phyloP scores from a whole-genome alignment of 768 basidiomycete genomes.

The Cystobasidium onofrii region DNA sequence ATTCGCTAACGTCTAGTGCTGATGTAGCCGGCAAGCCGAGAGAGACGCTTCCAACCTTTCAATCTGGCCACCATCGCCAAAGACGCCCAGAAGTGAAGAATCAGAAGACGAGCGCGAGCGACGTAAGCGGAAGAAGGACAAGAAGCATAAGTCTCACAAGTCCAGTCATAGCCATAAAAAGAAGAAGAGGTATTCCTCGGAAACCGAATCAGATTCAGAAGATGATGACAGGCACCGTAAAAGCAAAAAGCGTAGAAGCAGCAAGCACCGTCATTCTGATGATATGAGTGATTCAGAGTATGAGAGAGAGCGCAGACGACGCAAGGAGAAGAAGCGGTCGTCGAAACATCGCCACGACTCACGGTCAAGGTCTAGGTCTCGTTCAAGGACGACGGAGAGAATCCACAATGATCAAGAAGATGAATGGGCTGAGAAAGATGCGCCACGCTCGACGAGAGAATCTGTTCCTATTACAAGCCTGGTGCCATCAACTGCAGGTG shows the following conservation, averaged over 20 bases:
- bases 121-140: constrained; percentile 33
- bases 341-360: constrained; percentile 13
- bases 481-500: constrained; percentile 1
- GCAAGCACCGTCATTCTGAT: constrained; percentile 12
- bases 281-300: constrained; percentile 8
- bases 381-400: constrained; percentile 37
- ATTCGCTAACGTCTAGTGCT: constrained; percentile 6
- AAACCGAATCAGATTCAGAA: constrained; percentile 15
- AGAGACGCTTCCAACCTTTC: constrained; percentile 30
- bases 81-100: constrained; percentile 25
- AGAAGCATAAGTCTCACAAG: constrained; percentile 23
- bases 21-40: constrained; percentile 28
- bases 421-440: constrained; percentile 62
- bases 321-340: not conserved
- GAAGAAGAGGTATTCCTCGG: constrained; percentile 18
- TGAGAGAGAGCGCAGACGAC: not conserved
- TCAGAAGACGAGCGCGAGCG: constrained; percentile 16
- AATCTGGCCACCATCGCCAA: constrained; percentile 35
- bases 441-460: constrained; percentile 37
- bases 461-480: not conserved
- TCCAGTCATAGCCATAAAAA: not conserved
- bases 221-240: not conserved
- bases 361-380: constrained; percentile 34
- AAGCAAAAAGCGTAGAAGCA: constrained; percentile 2
- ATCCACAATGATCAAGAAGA: constrained; percentile 49